These are phyloP conservation scores for Magnaporthales sp. DNA, from an alignment of 2,329 filamentous ascomycete species.

Conservation along the genomic window DNA sequence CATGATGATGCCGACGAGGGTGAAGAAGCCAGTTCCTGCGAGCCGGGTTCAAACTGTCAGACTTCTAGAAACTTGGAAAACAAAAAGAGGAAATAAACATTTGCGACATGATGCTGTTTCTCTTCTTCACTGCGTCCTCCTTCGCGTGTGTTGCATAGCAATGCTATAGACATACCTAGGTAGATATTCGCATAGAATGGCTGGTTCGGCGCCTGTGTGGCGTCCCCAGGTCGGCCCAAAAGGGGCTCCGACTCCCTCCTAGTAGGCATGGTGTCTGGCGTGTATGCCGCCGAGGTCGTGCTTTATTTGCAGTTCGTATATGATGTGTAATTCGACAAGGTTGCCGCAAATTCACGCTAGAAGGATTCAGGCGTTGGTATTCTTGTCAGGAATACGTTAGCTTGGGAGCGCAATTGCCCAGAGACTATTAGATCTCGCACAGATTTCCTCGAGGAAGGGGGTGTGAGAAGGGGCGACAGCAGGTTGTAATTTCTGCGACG, in stretches of 20 bases:
- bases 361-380: neutral
- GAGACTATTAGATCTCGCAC: neutral
- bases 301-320: too few species aligned
- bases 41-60: neutral
- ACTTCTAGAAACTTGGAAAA: neutral
- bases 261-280: slow-evolving; percentile 15
- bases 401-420: neutral
- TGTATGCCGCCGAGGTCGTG: neutral
- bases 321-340: neutral
- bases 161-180: slow-evolving; percentile 47
- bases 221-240: slow-evolving; percentile 64
- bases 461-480: too few species aligned
- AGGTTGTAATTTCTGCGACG: neutral
- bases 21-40: slow-evolving; percentile 59
- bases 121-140: neutral
- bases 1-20: slow-evolving; percentile 51
- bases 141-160: neutral
- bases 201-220: slow-evolving; percentile 55
- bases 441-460: neutral
- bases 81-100: neutral
- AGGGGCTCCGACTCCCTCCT: slow-evolving; percentile 58
- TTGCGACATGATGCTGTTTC: neutral
- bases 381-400: neutral
- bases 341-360: neutral
- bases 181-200: slow-evolving; percentile 63